phyloP scores from a whole-genome alignment of 148 eudicot genomes.

The Persicaria maculosa region DNA sequence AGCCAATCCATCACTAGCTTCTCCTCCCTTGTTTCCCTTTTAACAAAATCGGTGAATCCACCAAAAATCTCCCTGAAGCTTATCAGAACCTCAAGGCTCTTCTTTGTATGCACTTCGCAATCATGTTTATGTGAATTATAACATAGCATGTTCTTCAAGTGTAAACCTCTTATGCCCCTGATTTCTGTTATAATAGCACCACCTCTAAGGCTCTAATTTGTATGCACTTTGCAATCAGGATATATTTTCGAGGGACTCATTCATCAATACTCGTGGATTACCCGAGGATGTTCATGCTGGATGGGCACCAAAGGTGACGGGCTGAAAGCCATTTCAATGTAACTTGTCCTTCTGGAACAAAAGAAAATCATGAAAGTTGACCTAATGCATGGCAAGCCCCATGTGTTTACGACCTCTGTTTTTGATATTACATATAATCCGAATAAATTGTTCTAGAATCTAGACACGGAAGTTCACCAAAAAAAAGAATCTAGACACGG shows the following conservation, averaged over 20 bases:
- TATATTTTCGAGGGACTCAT: conserved; percentile 70
- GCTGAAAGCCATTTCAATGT: conserved; percentile 1
- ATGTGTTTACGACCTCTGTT: not conserved
- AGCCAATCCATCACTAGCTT: too few species aligned
- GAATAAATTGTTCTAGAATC: too few species aligned
- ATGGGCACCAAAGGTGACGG: conserved; percentile 33
- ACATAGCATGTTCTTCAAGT: not conserved
- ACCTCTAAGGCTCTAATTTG: not conserved
- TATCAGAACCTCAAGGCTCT: too few species aligned
- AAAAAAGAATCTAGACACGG: too few species aligned
- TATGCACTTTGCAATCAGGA: conserved; percentile 31
- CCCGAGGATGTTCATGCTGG: conserved; percentile 69
- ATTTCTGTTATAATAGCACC: too few species aligned
- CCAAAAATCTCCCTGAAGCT: too few species aligned
- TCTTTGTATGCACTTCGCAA: too few species aligned
- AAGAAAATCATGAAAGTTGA: not conserved
- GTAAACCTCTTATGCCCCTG: too few species aligned
- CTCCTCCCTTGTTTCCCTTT: too few species aligned
- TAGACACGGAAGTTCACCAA: too few species aligned
- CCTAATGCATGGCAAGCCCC: not conserved
- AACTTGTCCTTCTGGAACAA: not conserved
- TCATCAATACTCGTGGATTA: conserved; percentile 53
- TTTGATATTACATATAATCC: not conserved
- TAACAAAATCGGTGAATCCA: too few species aligned
- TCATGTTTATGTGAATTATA: too few species aligned